phyloP scores from a whole-genome alignment of 2,329 filamentous ascomycete species.

The Apiospora pterosperma region DNA sequence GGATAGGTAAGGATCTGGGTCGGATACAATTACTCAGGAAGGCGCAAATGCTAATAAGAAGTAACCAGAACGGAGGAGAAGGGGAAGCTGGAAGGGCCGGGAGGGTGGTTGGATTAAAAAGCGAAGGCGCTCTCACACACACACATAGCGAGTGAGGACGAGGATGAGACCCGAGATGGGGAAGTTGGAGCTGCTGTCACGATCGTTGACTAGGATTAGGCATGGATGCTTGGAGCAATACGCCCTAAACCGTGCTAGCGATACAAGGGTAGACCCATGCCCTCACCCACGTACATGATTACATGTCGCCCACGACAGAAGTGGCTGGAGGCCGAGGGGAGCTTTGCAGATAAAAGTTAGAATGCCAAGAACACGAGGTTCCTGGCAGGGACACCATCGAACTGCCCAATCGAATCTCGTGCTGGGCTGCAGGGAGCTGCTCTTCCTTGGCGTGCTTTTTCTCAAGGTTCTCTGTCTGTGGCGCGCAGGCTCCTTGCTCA shows the following conservation, averaged over 20 bases:
- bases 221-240: background rate
- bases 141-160: background rate
- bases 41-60: background rate
- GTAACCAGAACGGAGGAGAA: background rate
- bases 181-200: background rate
- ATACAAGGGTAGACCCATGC: background rate
- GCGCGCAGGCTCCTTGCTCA: background rate
- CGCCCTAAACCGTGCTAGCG: background rate
- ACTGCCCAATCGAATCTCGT: background rate
- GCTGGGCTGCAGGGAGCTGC: background rate
- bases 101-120: background rate
- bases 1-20: no score
- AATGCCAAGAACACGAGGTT: background rate
- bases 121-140: background rate
- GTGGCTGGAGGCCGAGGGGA: background rate
- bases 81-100: background rate
- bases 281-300: background rate
- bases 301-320: background rate
- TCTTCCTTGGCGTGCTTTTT: background rate
- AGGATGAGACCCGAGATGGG: conserved; percentile 2
- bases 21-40: background rate
- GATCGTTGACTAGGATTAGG: background rate
- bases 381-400: background rate
- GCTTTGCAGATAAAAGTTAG: background rate
- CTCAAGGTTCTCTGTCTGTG: background rate